Evolutionary conservation across 352 stramenopile genomes (phyloP), one percentile per base, ranked within the genome.

Genomic region (Detonula confervacea): DNA sequence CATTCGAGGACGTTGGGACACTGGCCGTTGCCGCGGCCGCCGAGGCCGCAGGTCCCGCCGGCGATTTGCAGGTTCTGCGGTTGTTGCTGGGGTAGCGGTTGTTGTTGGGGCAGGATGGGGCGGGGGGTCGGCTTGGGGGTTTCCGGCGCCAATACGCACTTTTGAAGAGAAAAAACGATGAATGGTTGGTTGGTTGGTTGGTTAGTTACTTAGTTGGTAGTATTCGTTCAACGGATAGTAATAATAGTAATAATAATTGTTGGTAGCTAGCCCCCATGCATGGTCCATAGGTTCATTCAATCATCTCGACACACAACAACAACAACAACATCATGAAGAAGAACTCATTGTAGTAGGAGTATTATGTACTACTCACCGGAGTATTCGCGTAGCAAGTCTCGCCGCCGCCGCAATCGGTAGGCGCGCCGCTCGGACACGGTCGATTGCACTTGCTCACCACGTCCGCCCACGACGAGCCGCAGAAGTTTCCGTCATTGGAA

Each of bases 351-450:
- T 3, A 0, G 14, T n/a, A 30, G 3, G 6, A 14, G 20, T 52
- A 52, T n/a, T 52, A 20, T 52, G 14, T 20, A 55, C 3, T 4
- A 30, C 67, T 68, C 44, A 76, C 68, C 16, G 68, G 68, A 47
- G 71, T 80, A 9, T 47, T 47, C 0, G 61, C 37, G 67, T 64
- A 80, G 51, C 71, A 80, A 5, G 71, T 80, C 30, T 80, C 71
- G 4, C 55, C 71, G 4, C 20, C 11, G 1, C 35, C 16, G 51
- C 71, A 80, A 35, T 80, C 61, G 0, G 61, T 35, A 9, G 71
- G 71, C 30, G 61, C 60, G 2, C 71, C 71, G 5, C 39, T 46
- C 12, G 71, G 71, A 55, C 71, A 80, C 6, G 22, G 25, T 29
- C 16, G 37, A 0, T 24, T 16, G 67, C 71, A 80, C 14, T 9